Evolutionary conservation across 2,329 filamentous ascomycete genomes (phyloP).

Genomic region (Fusarium duplospermum): DNA sequence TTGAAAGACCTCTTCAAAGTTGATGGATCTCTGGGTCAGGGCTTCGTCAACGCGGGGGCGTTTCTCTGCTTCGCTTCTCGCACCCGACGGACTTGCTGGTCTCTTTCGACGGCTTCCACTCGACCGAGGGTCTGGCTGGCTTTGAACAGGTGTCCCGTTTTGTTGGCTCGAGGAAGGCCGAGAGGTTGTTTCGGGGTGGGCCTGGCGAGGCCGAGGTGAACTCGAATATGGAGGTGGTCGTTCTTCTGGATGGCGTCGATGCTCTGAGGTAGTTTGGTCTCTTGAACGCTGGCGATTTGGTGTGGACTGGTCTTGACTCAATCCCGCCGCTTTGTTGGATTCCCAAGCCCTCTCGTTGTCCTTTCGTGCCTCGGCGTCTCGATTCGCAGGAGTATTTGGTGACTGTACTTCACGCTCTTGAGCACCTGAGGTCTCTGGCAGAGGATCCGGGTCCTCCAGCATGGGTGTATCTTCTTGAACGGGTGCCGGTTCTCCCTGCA

Average conservation of each 20-base stretch:
- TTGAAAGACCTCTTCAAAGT: constrained; percentile 15
- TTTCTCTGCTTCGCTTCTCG: neutral
- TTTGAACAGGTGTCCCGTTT: neutral
- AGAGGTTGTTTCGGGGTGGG: neutral
- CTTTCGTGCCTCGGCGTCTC: neutral
- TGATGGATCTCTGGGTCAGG: neutral
- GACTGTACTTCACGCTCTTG: neutral
- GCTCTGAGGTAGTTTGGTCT: neutral
- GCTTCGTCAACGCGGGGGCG: neutral
- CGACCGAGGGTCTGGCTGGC: neutral
- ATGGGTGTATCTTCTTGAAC: neutral
- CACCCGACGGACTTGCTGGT: neutral
- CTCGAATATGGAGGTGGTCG: neutral
- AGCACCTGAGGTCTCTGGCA: neutral
- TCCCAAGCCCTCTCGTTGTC: no score
- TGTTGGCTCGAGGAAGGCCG: neutral
- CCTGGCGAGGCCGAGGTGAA: neutral
- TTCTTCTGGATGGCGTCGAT: neutral
- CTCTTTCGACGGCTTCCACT: neutral
- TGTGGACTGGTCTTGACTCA: neutral
- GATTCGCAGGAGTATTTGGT: neutral
- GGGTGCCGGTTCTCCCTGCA: neutral
- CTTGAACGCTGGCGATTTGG: neutral
- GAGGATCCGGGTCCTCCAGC: neutral
- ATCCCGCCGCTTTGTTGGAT: neutral